Evolutionary conservation across 805 yeast genomes (phyloP), one percentile per base, ranked within the genome.

Genomic region (Pichia eremophila): DNA sequence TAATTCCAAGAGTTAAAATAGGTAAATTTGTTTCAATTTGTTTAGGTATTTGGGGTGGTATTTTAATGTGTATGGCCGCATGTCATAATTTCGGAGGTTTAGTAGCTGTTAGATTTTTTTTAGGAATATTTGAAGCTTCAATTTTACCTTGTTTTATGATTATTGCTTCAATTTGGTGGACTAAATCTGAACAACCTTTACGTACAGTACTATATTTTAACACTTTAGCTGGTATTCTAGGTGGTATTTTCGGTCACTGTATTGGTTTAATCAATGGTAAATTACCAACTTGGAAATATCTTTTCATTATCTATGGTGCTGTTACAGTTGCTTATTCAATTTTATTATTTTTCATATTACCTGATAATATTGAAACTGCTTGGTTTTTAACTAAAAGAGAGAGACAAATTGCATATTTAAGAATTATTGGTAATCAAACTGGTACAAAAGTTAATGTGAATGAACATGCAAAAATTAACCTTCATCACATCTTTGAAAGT

Each of bases 251-350:
- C 38, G 77, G 81, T 18, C 71, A 73, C 37, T 71, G 81, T 55
- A 75, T 45, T 64, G 69, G 50, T 50, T 67, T 73, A 54, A 65
- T 60, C 14, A 45, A 57, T 9, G 75, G 70, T 59, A 45, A 67
- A 28, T 60, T 79, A 6, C 65, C 61, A 2, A 72, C 81, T 8
- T 84, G 90, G 90, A 78, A 75, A 57, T 65, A 78, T 32, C 61
- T 81, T 6, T 83, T 77, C 59, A 64, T 84, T 39, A 67, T 79
- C 36, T 74, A 77, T 43, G 95, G 93, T 22, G 61, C 72, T 10
- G 63, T 77, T 50, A 80, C 86, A 2, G 64, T 81, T 12, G 56
- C 54, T 22, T 61, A 62, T 62, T 54, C 59, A 51, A 51, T 57
- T 45, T 51, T 55, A 15, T 48, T 60, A 34, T 43, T 59, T 17